phyloP scores from a whole-genome alignment of 495 filamentous ascomycete genomes.

The Penicillium roqueforti region DNA sequence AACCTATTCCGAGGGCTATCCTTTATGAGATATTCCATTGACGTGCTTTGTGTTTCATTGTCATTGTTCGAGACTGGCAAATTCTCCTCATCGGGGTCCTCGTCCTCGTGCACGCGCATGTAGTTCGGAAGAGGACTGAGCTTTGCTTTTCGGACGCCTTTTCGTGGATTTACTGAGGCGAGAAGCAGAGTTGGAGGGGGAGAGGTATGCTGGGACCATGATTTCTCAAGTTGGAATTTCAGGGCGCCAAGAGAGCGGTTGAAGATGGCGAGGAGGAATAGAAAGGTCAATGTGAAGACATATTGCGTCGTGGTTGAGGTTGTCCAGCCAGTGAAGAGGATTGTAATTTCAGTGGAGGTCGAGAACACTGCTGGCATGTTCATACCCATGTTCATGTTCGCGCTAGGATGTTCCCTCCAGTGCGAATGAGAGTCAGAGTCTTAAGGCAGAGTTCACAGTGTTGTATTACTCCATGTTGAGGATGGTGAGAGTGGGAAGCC shows the following conservation, averaged over 20 bases:
- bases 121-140: conserved; percentile 14
- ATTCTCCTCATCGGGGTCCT: neutral
- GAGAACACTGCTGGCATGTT: conserved; percentile 16
- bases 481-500: neutral
- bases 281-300: conserved; percentile 10
- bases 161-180: neutral
- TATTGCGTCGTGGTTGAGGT: conserved; percentile 16
- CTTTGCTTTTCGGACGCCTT: conserved; percentile 7
- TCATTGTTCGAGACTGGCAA: neutral
- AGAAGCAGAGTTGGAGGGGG: neutral
- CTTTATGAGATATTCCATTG: neutral
- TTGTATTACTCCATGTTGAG: neutral
- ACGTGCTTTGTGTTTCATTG: neutral
- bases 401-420: neutral
- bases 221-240: conserved; percentile 16
- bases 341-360: conserved; percentile 9
- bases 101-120: neutral
- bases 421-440: neutral
- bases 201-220: neutral
- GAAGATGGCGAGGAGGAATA: conserved; percentile 18
- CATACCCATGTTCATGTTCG: conserved; percentile 6
- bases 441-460: neutral
- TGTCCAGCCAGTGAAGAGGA: conserved; percentile 22
- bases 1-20: neutral
- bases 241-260: conserved; percentile 22